Evolutionary conservation across 2,329 filamentous ascomycete genomes (phyloP).

Genomic region (Myotisia sp.): DNA sequence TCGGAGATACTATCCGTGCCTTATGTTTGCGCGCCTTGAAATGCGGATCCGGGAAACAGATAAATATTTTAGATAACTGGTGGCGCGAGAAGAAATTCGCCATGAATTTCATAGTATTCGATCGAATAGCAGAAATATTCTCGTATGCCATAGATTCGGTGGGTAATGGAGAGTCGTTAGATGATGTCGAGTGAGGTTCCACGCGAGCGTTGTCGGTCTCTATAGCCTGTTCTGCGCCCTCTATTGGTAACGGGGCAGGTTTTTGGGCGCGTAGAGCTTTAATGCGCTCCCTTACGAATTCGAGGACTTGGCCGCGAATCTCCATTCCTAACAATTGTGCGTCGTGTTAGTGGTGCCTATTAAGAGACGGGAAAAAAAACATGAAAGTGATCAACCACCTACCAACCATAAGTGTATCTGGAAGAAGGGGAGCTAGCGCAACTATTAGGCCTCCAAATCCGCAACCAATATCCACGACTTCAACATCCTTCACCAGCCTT

Average conservation of each 20-base stretch:
- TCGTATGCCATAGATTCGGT: conserved; percentile 51
- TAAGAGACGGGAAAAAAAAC: conserved; percentile 17
- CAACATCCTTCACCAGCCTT: conserved; percentile 54
- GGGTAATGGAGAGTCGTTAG: conserved; percentile 3
- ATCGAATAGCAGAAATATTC: conserved; percentile 76
- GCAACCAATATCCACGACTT: conserved; percentile 92
- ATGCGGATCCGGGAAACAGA: conserved; percentile 96
- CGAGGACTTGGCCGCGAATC: conserved; percentile 77
- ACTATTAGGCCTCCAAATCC: conserved; percentile 87
- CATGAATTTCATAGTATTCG: conserved; percentile 99
- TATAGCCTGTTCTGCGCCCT: conserved; percentile 3
- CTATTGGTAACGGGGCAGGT: conserved; percentile 18
- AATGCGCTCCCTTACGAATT: conserved; percentile 81
- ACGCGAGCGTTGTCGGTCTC: conserved; percentile 2
- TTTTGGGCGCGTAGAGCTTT: conserved; percentile 53
- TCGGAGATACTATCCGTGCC: conserved; percentile 78
- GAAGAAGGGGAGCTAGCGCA: conserved; percentile 66
- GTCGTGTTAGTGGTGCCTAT: background rate
- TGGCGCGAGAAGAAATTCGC: conserved; percentile 81
- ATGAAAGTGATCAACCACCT: too few relatives aligned
- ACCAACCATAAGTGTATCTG: conserved; percentile 73
- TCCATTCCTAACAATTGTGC: conserved; percentile 55
- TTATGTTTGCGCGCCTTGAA: conserved; percentile 98
- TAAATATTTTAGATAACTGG: conserved; percentile 82
- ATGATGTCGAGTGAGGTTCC: conserved; percentile 4